Conservation (phyloP, 2,329 filamentous ascomycete genomes). For the Tolypocladium amazonense region DNA sequence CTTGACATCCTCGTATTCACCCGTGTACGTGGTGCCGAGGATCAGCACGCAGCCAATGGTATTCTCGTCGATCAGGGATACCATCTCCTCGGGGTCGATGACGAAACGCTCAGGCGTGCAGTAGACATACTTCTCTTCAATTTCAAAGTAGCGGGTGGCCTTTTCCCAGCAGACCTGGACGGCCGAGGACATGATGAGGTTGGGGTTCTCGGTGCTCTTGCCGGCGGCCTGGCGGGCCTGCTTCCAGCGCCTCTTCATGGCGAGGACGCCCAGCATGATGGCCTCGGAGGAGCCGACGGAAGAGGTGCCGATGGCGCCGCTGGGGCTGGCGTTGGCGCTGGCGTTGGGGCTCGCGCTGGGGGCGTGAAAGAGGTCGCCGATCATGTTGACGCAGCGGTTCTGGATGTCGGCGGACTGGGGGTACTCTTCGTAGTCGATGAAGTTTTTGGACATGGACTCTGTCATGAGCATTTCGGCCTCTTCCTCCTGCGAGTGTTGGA, state of each 20-base stretch:
- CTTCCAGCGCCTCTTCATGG: slow-evolving; percentile 94
- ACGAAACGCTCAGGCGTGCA: slow-evolving; percentile 52
- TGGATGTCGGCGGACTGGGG: slow-evolving; percentile 76
- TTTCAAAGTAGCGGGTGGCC: slow-evolving; percentile 77
- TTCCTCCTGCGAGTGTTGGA: slow-evolving; percentile 53
- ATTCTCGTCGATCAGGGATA: slow-evolving; percentile 53
- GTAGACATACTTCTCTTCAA: slow-evolving; percentile 76
- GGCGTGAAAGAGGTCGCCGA: slow-evolving; percentile 78
- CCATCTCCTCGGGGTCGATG: slow-evolving; percentile 52
- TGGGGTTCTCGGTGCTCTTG: slow-evolving; percentile 70
- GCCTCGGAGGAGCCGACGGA: slow-evolving; percentile 85
- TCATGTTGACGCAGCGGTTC: slow-evolving; percentile 87
- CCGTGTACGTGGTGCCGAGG: slow-evolving; percentile 87
- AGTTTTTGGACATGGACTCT: slow-evolving; percentile 89
- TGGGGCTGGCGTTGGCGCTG: too few relatives aligned
- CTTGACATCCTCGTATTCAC: slow-evolving; percentile 91
- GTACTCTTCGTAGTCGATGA: slow-evolving; percentile 83
- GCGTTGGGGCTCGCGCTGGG: too few relatives aligned
- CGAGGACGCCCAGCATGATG: slow-evolving; percentile 72
- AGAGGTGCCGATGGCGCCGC: slow-evolving; percentile 72
- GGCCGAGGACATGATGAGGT: slow-evolving; percentile 91
- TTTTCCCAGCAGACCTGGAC: slow-evolving; percentile 99
- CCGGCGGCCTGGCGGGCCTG: slow-evolving; percentile 75
- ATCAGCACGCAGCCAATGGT: slow-evolving; percentile 89
- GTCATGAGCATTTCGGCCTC: slow-evolving; percentile 94